Conservation (phyloP, 371 early-diverging fungal genomes). For the Dichotomocladium elegans region DNA sequence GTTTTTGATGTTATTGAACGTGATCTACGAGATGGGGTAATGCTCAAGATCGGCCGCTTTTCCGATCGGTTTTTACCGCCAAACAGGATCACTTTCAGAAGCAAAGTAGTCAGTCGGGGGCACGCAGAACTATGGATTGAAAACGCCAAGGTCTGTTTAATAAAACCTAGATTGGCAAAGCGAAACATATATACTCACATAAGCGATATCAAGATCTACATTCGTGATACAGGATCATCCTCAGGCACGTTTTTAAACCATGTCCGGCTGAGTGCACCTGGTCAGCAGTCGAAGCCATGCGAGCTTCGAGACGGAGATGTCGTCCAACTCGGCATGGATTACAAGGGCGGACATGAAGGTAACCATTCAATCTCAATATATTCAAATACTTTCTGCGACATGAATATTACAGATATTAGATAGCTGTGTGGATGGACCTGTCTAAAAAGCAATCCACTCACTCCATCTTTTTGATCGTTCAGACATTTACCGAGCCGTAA, state of each 20-base stretch:
- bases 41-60: slow-evolving; percentile 74
- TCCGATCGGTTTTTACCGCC: slow-evolving; percentile 46
- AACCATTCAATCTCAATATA: slow-evolving; percentile 21
- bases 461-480: too few relatives aligned
- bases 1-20: slow-evolving; percentile 78
- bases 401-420: neutral
- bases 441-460: too few relatives aligned
- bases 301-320: slow-evolving; percentile 76
- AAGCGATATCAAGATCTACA: slow-evolving; percentile 57
- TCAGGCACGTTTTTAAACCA: slow-evolving; percentile 91
- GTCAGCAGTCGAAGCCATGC: slow-evolving; percentile 69
- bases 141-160: slow-evolving; percentile 19
- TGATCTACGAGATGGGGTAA: slow-evolving; percentile 59
- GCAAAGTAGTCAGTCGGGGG: slow-evolving; percentile 77
- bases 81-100: slow-evolving; percentile 66
- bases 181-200: too few relatives aligned
- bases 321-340: slow-evolving; percentile 83
- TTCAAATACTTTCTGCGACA: neutral
- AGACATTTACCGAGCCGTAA: slow-evolving; percentile 28
- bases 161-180: too few relatives aligned
- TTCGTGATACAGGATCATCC: slow-evolving; percentile 80
- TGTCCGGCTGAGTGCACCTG: slow-evolving; percentile 72
- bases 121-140: slow-evolving; percentile 83
- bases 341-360: slow-evolving; percentile 78
- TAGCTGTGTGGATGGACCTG: too few relatives aligned